A percentile compares a stretch with the other conserved stretches of the same genome.
Evolutionary conservation across 2,329 filamentous ascomycete genomes (phyloP).

Genomic region (Beauveria bassiana): DNA sequence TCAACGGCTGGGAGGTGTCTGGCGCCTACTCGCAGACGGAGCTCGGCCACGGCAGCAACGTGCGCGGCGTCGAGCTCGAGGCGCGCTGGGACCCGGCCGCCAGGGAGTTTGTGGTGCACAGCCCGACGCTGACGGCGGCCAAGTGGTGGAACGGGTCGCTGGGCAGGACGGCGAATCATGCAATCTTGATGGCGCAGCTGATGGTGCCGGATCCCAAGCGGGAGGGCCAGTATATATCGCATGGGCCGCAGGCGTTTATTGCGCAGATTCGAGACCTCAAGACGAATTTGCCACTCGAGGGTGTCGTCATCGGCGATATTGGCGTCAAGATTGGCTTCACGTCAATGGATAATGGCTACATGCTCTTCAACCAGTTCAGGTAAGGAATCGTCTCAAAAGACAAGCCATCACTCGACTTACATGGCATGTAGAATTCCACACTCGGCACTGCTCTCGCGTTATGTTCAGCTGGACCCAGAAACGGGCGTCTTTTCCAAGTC

Average conservation of each 20-base stretch:
- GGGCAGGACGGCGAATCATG: conserved; percentile 67
- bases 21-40: conserved; percentile 79
- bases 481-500: conserved; percentile 62
- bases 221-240: conserved; percentile 24
- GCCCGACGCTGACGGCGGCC: conserved; percentile 63
- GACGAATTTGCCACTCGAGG: conserved; percentile 61
- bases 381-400: background rate
- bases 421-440: conserved; percentile 51
- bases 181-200: conserved; percentile 72
- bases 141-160: conserved; percentile 85
- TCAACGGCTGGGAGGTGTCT: conserved; percentile 62
- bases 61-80: conserved; percentile 63
- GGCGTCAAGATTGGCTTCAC: conserved; percentile 75
- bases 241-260: conserved; percentile 71
- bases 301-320: conserved; percentile 70
- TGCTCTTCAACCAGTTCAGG: conserved; percentile 66
- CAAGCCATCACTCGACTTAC: background rate
- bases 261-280: conserved; percentile 65
- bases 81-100: conserved; percentile 67
- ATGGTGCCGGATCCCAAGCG: conserved; percentile 53
- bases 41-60: conserved; percentile 71
- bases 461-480: conserved; percentile 59
- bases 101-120: conserved; percentile 69
- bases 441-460: conserved; percentile 64
- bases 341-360: conserved; percentile 76